These are phyloP conservation scores for Liriodendron chinense DNA, from an alignment of 164 flowering plant species.

Conservation along the genomic window DNA sequence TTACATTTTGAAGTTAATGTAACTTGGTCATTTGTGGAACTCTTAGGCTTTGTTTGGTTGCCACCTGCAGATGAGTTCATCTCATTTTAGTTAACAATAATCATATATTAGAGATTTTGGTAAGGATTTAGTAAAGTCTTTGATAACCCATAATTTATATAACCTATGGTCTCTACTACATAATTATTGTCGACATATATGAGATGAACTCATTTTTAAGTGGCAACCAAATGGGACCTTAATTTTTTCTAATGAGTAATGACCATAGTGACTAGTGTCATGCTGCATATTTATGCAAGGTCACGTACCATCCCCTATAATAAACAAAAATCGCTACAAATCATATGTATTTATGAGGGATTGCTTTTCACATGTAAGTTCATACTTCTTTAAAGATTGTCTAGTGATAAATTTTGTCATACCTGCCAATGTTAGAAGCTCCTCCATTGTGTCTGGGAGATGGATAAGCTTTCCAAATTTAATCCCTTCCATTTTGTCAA, in stretches of 20 bases:
- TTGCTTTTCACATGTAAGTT: not conserved
- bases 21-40: not conserved
- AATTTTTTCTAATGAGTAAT: not conserved
- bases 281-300: not conserved
- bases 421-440: constrained; percentile 65
- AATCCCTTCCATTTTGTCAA: constrained; percentile 22
- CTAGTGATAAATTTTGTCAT: constrained; percentile 4
- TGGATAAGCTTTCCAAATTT: constrained; percentile 54
- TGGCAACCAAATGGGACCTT: not conserved
- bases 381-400: not conserved
- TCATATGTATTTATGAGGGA: not conserved
- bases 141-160: not conserved
- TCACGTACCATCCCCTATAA: not conserved
- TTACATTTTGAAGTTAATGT: not conserved
- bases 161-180: not conserved
- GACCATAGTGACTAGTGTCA: not conserved
- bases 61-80: not conserved
- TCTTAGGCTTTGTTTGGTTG: not conserved
- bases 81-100: too few species aligned
- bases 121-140: not conserved
- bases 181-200: too few species aligned
- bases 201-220: too few species aligned
- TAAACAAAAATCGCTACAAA: not conserved
- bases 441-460: constrained; percentile 58
- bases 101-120: too few species aligned